phyloP scores from a whole-genome alignment of 495 filamentous ascomycete genomes.

The Trichoderma orchidacearum region DNA sequence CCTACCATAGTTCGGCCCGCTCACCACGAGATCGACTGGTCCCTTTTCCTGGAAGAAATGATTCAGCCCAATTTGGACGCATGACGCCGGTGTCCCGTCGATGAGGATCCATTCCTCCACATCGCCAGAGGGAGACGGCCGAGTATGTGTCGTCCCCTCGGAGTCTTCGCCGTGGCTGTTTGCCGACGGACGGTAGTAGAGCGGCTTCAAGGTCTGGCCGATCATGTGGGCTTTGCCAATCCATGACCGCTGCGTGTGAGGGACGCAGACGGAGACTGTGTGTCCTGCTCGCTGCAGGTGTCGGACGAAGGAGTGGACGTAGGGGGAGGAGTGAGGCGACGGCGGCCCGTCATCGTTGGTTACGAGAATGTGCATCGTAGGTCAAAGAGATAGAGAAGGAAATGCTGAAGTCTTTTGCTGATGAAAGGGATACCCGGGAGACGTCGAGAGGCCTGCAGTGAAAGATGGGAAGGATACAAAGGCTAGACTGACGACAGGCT shows the following conservation, averaged over 20 bases:
- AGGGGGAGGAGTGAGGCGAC: constrained; percentile 79
- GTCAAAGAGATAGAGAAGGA: no score
- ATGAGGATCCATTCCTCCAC: constrained; percentile 89
- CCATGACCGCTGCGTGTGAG: constrained; percentile 88
- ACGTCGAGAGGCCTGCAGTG: neutral
- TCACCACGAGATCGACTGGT: constrained; percentile 73
- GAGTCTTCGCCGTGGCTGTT: constrained; percentile 30
- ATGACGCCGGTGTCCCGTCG: constrained; percentile 75
- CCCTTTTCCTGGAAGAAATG: constrained; percentile 73
- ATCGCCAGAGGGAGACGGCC: constrained; percentile 36
- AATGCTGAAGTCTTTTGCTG: no score
- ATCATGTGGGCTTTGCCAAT: constrained; percentile 95
- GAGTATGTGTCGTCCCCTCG: constrained; percentile 49
- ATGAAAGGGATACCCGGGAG: neutral
- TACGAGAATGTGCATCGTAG: constrained; percentile 29
- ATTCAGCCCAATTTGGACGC: constrained; percentile 78
- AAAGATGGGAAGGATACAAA: neutral
- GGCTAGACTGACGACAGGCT: neutral
- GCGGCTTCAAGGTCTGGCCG: constrained; percentile 68
- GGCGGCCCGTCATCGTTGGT: constrained; percentile 94
- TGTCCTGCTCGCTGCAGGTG: constrained; percentile 68
- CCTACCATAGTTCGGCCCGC: constrained; percentile 86
- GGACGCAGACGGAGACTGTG: constrained; percentile 76
- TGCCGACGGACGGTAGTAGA: constrained; percentile 65
- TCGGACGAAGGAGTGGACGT: constrained; percentile 74